These are phyloP conservation scores for Gillenia trifoliata DNA, from an alignment of 306 rosid species.

Conservation along the genomic window DNA sequence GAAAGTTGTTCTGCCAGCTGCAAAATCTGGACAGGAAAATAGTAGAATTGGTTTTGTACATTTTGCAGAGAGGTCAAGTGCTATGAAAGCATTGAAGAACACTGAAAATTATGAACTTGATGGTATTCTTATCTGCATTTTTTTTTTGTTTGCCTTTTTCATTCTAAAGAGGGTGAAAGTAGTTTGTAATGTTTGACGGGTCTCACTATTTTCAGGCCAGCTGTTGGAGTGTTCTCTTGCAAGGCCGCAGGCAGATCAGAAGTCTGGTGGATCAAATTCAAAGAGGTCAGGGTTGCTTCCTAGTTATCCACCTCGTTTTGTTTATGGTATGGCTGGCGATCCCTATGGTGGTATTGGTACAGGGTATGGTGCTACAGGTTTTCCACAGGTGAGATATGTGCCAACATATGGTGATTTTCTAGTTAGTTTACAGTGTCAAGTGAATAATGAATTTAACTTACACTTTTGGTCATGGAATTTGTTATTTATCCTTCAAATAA, in stretches of 20 bases:
- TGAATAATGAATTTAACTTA: background rate
- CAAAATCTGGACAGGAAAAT: slow-evolving; percentile 83
- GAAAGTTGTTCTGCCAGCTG: slow-evolving; percentile 94
- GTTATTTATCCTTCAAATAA: background rate
- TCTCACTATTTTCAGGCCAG: slow-evolving; percentile 55
- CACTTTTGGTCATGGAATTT: background rate
- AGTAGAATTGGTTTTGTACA: slow-evolving; percentile 94
- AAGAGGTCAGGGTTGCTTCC: slow-evolving; percentile 79
- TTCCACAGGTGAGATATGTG: slow-evolving; percentile 55
- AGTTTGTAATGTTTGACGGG: slow-evolving; percentile 11
- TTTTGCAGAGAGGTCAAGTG: slow-evolving; percentile 86
- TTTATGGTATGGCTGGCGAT: slow-evolving; percentile 73
- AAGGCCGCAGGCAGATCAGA: slow-evolving; percentile 92
- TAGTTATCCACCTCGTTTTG: slow-evolving; percentile 67
- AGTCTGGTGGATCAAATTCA: slow-evolving; percentile 55
- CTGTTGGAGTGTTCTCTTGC: slow-evolving; percentile 89
- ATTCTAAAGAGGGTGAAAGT: slow-evolving; percentile 5
- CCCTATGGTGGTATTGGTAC: slow-evolving; percentile 71
- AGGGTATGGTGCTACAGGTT: slow-evolving; percentile 70
- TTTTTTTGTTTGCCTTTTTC: background rate
- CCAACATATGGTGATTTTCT: background rate
- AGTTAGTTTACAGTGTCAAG: background rate
- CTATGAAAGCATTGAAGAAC: slow-evolving; percentile 91
- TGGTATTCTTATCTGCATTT: slow-evolving; percentile 29
- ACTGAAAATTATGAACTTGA: slow-evolving; percentile 86